Percentiles rank a stretch among this genome's conserved stretches.
Evolutionary conservation across 495 filamentous ascomycete species (phyloP).

Genomic region (Aspergillus biplanus): DNA sequence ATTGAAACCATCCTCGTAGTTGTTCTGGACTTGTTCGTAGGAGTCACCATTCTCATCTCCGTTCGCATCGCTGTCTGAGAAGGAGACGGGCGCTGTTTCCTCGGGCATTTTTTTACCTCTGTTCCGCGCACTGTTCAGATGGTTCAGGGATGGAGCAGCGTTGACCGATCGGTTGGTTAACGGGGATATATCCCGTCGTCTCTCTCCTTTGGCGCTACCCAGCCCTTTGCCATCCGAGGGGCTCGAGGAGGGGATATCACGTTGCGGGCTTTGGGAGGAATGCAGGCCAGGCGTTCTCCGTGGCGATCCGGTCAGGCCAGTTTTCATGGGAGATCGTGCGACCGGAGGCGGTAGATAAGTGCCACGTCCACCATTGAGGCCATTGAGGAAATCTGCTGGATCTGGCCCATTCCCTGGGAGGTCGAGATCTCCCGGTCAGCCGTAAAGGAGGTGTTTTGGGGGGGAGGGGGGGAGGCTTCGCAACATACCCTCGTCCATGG

Average conservation of each 20-base stretch:
- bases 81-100: slow-evolving; percentile 25
- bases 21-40: slow-evolving; percentile 31
- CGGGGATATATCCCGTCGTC: slow-evolving; percentile 38
- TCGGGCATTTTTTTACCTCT: slow-evolving; percentile 40
- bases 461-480: not conserved
- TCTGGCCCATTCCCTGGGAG: slow-evolving; percentile 43
- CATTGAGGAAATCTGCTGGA: slow-evolving; percentile 47
- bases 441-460: not conserved
- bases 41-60: slow-evolving; percentile 40
- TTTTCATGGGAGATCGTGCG: slow-evolving; percentile 51
- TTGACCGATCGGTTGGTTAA: slow-evolving; percentile 44
- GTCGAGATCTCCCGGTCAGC: not conserved
- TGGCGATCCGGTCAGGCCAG: slow-evolving; percentile 43
- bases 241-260: slow-evolving; percentile 40
- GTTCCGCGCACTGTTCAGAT: slow-evolving; percentile 44
- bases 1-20: slow-evolving; percentile 34
- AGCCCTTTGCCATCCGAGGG: slow-evolving; percentile 42
- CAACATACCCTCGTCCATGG: slow-evolving; percentile 51
- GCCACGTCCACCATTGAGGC: slow-evolving; percentile 33
- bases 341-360: slow-evolving; percentile 40
- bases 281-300: slow-evolving; percentile 47
- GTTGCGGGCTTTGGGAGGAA: slow-evolving; percentile 44
- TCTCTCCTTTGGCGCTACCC: slow-evolving; percentile 23
- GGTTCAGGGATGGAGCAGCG: slow-evolving; percentile 35
- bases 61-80: slow-evolving; percentile 43